phyloP scores from a whole-genome alignment of 768 basidiomycete genomes.

The Porphyrellus cyaneotinctus region DNA sequence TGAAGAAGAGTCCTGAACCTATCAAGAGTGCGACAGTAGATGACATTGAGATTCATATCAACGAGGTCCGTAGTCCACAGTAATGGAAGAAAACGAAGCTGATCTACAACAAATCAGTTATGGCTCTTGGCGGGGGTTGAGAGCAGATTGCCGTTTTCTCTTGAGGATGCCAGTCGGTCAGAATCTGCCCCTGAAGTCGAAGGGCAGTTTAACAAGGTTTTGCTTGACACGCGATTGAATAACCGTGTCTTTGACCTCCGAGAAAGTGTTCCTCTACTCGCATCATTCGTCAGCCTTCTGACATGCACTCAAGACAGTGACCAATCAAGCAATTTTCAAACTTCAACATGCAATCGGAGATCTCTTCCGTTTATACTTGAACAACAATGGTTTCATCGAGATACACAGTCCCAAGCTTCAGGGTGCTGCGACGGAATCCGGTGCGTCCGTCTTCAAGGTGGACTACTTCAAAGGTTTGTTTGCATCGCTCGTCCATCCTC shows the following conservation, averaged over 20 bases:
- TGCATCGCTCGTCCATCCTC: not conserved
- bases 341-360: constrained; percentile 86
- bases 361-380: constrained; percentile 81
- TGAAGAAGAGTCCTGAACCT: constrained; percentile 72
- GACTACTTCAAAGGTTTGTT: constrained; percentile 87
- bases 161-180: constrained; percentile 88
- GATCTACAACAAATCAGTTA: constrained; percentile 45
- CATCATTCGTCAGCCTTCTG: not conserved
- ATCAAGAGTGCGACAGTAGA: constrained; percentile 89
- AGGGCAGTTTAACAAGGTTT: constrained; percentile 71
- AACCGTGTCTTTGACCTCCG: constrained; percentile 92
- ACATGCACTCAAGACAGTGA: constrained; percentile 61
- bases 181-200: constrained; percentile 65
- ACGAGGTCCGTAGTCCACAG: constrained; percentile 50
- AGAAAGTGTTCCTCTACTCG: constrained; percentile 41
- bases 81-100: not conserved
- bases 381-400: constrained; percentile 75
- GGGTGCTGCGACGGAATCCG: constrained; percentile 94
- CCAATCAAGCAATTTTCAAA: constrained; percentile 94
- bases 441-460: constrained; percentile 97
- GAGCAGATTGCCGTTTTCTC: constrained; percentile 78
- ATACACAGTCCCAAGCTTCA: constrained; percentile 98
- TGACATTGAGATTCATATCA: constrained; percentile 83
- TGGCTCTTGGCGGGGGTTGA: constrained; percentile 79
- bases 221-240: constrained; percentile 91